Conservation (phyloP, 495 filamentous ascomycete genomes). For the Annulohypoxylon moriforme region DNA sequence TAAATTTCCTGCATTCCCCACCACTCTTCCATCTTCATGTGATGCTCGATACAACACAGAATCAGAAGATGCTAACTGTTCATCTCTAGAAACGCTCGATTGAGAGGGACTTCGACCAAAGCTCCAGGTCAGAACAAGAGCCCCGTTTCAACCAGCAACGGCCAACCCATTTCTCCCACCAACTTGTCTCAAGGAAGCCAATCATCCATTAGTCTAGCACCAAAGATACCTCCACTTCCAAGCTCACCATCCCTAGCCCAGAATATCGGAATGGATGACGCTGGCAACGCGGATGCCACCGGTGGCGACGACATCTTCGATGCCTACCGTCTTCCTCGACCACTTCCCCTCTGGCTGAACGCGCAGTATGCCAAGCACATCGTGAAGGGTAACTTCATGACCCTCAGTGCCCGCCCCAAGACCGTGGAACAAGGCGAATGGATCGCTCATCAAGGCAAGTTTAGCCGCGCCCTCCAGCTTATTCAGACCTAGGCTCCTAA, state of each 20-base stretch:
- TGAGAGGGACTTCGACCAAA: constrained; percentile 59
- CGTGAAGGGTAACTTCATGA: constrained; percentile 97
- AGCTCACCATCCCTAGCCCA: constrained; percentile 68
- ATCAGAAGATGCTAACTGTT: constrained; percentile 26
- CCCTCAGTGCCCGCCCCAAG: constrained; percentile 86
- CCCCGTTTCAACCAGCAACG: constrained; percentile 52
- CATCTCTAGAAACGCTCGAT: constrained; percentile 57
- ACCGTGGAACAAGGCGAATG: constrained; percentile 92
- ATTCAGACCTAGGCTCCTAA: constrained; percentile 34
- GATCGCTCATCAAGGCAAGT: constrained; percentile 91
- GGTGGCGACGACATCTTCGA: constrained; percentile 63
- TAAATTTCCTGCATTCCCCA: constrained; percentile 26
- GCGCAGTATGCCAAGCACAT: constrained; percentile 85
- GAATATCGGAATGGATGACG: constrained; percentile 62
- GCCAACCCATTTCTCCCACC: constrained; percentile 57
- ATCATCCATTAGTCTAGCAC: constrained; percentile 61
- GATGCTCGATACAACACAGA: constrained; percentile 27
- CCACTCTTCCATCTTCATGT: constrained; percentile 9
- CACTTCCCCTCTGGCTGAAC: constrained; percentile 73
- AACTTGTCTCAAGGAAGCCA: constrained; percentile 58
- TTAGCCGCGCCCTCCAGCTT: not conserved
- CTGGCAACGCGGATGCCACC: constrained; percentile 55
- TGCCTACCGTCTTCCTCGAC: constrained; percentile 61
- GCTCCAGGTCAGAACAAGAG: constrained; percentile 53
- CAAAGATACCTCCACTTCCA: constrained; percentile 66